Evolutionary conservation across 2,329 filamentous ascomycete species (phyloP).

Genomic region (Diaporthe sp.): DNA sequence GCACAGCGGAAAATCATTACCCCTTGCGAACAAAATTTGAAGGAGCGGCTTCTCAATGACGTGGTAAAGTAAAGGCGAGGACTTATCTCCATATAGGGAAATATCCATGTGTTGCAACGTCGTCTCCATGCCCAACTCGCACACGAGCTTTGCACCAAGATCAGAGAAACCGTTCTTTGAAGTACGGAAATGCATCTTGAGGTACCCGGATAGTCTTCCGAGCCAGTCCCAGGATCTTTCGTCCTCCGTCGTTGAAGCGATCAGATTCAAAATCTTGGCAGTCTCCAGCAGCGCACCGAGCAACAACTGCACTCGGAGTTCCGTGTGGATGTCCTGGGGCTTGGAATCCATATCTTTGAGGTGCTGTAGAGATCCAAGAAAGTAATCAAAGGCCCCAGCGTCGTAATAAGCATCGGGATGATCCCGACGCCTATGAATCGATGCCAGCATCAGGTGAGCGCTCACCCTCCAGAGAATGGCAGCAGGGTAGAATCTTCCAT

Average conservation of each 20-base stretch:
- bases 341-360: neutral
- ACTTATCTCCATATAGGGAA: neutral
- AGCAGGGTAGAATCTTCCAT: neutral
- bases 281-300: neutral
- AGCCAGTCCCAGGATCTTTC: neutral
- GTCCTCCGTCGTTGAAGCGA: neutral
- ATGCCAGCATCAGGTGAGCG: neutral
- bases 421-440: neutral
- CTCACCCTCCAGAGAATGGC: neutral
- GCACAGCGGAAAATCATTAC: too few species aligned
- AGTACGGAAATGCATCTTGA: neutral
- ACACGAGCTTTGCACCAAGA: neutral
- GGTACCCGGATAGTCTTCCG: neutral
- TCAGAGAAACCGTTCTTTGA: neutral
- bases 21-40: neutral
- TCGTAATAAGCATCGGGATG: neutral
- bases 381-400: neutral
- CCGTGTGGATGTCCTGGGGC: neutral
- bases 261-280: neutral
- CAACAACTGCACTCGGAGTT: neutral
- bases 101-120: neutral
- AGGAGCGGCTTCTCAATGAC: neutral
- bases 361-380: neutral
- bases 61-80: neutral
- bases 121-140: neutral